Base-by-base conservation (phyloP, 1,284 basidiomycete species). In the Ceratobasidium sp. region DNA sequence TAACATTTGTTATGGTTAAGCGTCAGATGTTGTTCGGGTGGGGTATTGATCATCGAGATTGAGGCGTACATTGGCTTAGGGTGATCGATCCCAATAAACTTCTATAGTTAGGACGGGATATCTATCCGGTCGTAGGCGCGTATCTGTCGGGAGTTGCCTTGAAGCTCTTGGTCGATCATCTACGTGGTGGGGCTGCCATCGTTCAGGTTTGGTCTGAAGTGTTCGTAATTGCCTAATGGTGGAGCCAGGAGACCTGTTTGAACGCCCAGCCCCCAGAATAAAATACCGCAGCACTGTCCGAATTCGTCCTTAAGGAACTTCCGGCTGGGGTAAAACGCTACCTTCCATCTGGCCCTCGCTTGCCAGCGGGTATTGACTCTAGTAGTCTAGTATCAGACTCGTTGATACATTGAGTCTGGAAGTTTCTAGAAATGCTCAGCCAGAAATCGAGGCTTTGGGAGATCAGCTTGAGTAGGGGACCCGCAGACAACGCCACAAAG, bases 131-230 rank as follows among this genome's bases (percentile, higher is more conserved):
- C 60, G 23, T 44, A 5, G 60, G 38, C 4, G 6, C 5, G 12
- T 44, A 33, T 38, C 60, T 18, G 38, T 35, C 54, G 54, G 54
- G 10, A 30, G 5, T 55, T 23, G 27, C 54, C 54, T 55, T 55
- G 14, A 14, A 16, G 48, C 14, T 50, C 48, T 14, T 50, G 14
- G 48, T 14, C 48, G 20, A 50, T 50, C 48, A 20, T 50, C 48
- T 50, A 50, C 20, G 27, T 30, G 10, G 38, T 6, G 38, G 38
- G 48, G 48, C 48, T 14, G 12, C 48, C 14, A 50, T 50, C 16
- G 20, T 50, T 50, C 16, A 44, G 33, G 60, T 64, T 64, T 64
- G 8, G 60, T n/a, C 38, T n/a, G n/a, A n/a, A 18, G 44, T 64
- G 20, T 62, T 62, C 35, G 18, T 38, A 18, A 20, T 62, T 35